Evolutionary conservation across 352 stramenopile species (phyloP).

Genomic region (Globisporangium sylvaticum): DNA sequence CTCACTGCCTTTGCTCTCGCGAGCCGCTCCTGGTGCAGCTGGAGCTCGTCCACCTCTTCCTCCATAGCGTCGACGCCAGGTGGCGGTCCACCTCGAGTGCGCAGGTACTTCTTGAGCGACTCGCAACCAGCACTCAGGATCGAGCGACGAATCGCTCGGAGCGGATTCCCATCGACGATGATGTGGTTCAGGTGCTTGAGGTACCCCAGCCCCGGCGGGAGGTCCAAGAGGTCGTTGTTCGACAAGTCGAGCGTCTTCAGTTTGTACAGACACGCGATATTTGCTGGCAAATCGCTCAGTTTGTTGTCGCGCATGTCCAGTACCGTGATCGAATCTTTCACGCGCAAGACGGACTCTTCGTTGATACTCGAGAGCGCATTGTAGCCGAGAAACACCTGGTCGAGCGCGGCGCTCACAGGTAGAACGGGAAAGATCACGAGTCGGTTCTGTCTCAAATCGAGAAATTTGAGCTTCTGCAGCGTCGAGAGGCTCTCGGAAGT

Average conservation of each 20-base stretch:
- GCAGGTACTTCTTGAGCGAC: slow-evolving; percentile 80
- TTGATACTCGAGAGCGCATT: slow-evolving; percentile 61
- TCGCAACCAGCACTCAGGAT: slow-evolving; percentile 66
- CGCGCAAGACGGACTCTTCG: slow-evolving; percentile 49
- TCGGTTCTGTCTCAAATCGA: slow-evolving; percentile 75
- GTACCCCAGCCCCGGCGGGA: slow-evolving; percentile 74
- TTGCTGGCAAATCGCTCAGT: slow-evolving; percentile 42
- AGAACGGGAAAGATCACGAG: slow-evolving; percentile 58
- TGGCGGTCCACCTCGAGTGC: slow-evolving; percentile 57
- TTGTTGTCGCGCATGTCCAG: slow-evolving; percentile 85
- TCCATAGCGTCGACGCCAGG: slow-evolving; percentile 56
- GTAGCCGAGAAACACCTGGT: slow-evolving; percentile 79
- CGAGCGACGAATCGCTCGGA: slow-evolving; percentile 64
- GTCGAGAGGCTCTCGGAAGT: slow-evolving; percentile 35
- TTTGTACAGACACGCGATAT: slow-evolving; percentile 47
- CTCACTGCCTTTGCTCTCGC: not conserved
- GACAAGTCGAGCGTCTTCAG: slow-evolving; percentile 81
- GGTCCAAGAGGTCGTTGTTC: slow-evolving; percentile 79
- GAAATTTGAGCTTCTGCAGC: slow-evolving; percentile 49
- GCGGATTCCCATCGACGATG: slow-evolving; percentile 68
- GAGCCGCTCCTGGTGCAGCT: slow-evolving; percentile 15
- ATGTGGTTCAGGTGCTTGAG: slow-evolving; percentile 77
- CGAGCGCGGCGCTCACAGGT: slow-evolving; percentile 46
- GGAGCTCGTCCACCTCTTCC: slow-evolving; percentile 66
- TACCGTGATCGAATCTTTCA: slow-evolving; percentile 66